phyloP scores from a whole-genome alignment of 2,329 filamentous ascomycete species.

The Fusarium sp. region DNA sequence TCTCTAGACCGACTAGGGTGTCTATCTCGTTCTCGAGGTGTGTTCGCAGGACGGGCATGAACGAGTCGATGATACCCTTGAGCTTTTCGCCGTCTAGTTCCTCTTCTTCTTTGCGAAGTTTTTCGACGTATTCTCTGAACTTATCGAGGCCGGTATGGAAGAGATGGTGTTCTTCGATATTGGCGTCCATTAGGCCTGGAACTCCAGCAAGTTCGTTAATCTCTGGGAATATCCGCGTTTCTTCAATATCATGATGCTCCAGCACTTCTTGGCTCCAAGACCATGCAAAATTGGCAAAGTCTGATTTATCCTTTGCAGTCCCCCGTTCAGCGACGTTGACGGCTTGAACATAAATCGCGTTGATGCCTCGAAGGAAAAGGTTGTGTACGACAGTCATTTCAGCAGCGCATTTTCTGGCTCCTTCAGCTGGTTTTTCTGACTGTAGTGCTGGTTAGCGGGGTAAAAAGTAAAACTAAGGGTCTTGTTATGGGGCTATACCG shows the following conservation, averaged over 20 bases:
- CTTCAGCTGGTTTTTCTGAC: constrained; percentile 35
- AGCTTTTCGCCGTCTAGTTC: constrained; percentile 49
- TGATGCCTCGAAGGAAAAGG: constrained; percentile 52
- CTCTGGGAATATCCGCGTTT: constrained; percentile 54
- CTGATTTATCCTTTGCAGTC: constrained; percentile 48
- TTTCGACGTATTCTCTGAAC: constrained; percentile 50
- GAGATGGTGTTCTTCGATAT: constrained; percentile 55
- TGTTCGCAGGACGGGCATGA: constrained; percentile 50
- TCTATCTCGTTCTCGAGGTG: constrained; percentile 57
- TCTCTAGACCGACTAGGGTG: constrained; percentile 50
- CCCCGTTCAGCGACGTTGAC: constrained; percentile 48
- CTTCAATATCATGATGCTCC: constrained; percentile 56
- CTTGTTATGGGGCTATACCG: constrained; percentile 18
- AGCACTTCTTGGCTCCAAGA: constrained; percentile 51
- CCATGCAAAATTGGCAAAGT: constrained; percentile 51
- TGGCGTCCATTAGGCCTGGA: constrained; percentile 55
- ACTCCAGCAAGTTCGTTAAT: constrained; percentile 53
- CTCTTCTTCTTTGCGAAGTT: constrained; percentile 45
- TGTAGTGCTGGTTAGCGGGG: constrained; percentile 1
- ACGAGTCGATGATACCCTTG: constrained; percentile 37
- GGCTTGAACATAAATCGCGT: constrained; percentile 55
- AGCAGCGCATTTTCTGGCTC: constrained; percentile 40
- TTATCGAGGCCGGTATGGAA: constrained; percentile 53
- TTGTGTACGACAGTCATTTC: constrained; percentile 55
- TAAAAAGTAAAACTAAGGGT: too few species aligned